phyloP scores from a whole-genome alignment of 352 stramenopile genomes.

The Hyaloperonospora arabidopsidis region DNA sequence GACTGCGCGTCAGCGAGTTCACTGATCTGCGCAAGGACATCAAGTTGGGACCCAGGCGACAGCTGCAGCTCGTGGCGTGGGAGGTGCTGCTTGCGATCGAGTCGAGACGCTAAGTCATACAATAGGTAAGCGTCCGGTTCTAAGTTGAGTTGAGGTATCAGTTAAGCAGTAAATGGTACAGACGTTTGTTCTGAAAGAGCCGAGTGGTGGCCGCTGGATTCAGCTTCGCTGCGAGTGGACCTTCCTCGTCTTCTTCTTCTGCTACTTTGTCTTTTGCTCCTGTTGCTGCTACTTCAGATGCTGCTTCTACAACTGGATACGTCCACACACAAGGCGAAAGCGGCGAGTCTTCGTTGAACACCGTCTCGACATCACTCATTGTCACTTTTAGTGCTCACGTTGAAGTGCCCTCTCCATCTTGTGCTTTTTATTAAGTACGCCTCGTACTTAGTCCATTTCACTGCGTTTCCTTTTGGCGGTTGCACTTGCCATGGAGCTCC shows the following conservation, averaged over 20 bases:
- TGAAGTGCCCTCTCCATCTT: constrained; percentile 17
- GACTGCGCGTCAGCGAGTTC: constrained; percentile 42
- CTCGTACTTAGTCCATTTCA: constrained; percentile 9
- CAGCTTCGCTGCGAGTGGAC: no score
- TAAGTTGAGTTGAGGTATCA: background rate
- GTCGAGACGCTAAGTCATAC: constrained; percentile 1
- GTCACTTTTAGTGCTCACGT: constrained; percentile 6
- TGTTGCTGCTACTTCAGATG: background rate
- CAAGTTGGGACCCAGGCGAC: constrained; percentile 59
- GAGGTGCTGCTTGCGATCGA: background rate
- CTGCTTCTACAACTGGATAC: background rate
- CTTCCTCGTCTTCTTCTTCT: no score
- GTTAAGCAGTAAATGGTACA: background rate
- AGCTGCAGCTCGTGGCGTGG: constrained; percentile 30
- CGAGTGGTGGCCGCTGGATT: no score
- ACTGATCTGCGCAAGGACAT: constrained; percentile 73
- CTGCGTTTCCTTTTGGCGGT: constrained; percentile 5
- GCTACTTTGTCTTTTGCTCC: no score
- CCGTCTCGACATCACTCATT: constrained; percentile 35
- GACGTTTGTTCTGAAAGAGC: background rate
- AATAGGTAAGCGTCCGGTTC: constrained; percentile 1
- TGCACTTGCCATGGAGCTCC: constrained; percentile 29
- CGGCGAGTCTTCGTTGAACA: constrained; percentile 26
- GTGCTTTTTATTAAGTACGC: constrained; percentile 1
- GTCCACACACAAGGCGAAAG: constrained; percentile 38